A percentile compares a stretch with the other conserved stretches of the same genome.
phyloP scores from a whole-genome alignment of 2,329 filamentous ascomycete species.

The Pezicula radicicola region DNA sequence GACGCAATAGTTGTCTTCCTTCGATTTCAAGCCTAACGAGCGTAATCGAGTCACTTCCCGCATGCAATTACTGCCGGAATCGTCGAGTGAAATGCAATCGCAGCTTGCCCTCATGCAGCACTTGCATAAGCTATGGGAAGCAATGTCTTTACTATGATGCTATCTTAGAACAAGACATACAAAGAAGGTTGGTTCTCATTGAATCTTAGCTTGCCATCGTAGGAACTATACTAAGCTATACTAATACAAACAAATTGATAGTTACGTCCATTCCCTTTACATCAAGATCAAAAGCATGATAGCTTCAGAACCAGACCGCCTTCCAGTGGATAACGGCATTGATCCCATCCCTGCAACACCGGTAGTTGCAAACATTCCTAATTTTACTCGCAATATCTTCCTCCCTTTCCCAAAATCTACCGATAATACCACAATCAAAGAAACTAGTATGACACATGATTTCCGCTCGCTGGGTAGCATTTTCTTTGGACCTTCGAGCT shows the following conservation, averaged over 20 bases:
- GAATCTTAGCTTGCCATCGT: background rate
- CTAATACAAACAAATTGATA: background rate
- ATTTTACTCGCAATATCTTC: too few species aligned
- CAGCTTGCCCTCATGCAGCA: background rate
- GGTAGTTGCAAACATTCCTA: too few species aligned
- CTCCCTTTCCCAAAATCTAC: too few species aligned
- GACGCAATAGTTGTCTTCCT: too few species aligned
- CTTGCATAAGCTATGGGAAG: background rate
- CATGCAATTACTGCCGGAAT: background rate
- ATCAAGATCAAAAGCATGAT: background rate
- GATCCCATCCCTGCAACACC: too few species aligned
- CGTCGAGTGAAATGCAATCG: background rate
- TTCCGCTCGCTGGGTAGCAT: background rate
- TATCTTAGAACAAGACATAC: background rate
- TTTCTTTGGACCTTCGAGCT: background rate
- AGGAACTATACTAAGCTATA: background rate
- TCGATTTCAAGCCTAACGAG: background rate
- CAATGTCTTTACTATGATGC: background rate
- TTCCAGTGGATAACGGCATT: too few species aligned
- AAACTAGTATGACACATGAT: background rate
- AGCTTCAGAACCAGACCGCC: too few species aligned
- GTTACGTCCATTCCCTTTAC: background rate
- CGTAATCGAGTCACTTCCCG: background rate
- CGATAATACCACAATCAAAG: too few species aligned
- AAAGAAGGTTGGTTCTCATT: background rate